Base-by-base conservation (phyloP, 768 basidiomycete genomes). In the Lactarius psammicola region DNA sequence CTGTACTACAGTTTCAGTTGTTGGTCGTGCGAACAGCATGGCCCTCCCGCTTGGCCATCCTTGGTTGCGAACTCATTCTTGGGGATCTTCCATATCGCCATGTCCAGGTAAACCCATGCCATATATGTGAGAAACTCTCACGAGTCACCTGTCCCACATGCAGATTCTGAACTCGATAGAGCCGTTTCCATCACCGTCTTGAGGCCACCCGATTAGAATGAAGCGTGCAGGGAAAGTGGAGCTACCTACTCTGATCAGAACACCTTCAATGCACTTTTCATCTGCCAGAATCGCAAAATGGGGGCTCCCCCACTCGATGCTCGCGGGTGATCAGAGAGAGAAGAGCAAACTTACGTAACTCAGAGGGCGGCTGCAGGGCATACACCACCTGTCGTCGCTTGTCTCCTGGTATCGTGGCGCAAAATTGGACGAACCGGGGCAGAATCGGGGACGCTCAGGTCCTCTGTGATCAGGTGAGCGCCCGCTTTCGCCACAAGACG, bases 321-420 rank as follows among this genome's bases (percentile, higher is more conserved):
- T 40, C 63, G 57, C 56, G 49, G 51, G 56, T 40, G 56, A 59
- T 64, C 58, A 59, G 36, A n/a, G 26, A 38, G 56, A 64, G 57
- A 53, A 59, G n/a, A 7, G 11, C 7, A 23, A 28, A 38, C 17
- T 58, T 26, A 51, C 63, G 56, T 38, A 40, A 63, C 15, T 28
- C 26, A 10, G 15, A n/a, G 44, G 28, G 7, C 34, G 20, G 42
- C 2, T 2, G 20, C 17, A 44, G 30, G 26, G 30, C 28, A 26
- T 49, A 36, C 51, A 31, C 59, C 3, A 7, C 53, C 53, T 49
- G 46, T 23, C 46, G n/a, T 23, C n/a, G n/a, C 23, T 49, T 49
- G 44, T 23, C 46, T 23, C n/a, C 46, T 23, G 23, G 46, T 49
- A 49, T 49, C 46, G 11, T 49, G 46, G 23, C 46, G 46, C 11